Base-by-base conservation (phyloP, 2,329 filamentous ascomycete species). In the Aureobasidium sp. region DNA sequence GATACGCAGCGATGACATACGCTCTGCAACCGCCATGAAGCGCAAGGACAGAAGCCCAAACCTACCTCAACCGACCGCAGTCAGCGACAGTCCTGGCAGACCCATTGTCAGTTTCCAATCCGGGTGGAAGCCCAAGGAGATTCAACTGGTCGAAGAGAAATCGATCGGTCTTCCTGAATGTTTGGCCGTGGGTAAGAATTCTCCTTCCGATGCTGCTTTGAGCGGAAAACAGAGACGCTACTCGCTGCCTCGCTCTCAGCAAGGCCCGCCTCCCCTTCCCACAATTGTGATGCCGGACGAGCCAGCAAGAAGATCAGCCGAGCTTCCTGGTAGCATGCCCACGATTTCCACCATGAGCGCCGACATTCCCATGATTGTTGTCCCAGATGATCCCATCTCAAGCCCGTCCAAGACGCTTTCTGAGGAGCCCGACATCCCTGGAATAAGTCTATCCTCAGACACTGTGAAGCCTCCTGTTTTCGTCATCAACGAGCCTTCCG, bases 41-140 rank as follows among this genome's bases (percentile, higher is more conserved):
- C 78, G 94, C 65, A 91, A 85, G 72, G 90, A 96, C 74, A 86
- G 92, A 70, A 96, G 91, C 74, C 76, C 85, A 61, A 95, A 89
- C 71, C 79, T 97, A 64, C 93, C 92, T 29, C 93, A 88, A 69
- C 93, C 93, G 65, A 90, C 89, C 59, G 87, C 89, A 69, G 92
- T 97, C 74, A 96, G 91, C 77, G 88, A 96, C 77, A 88, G 83
- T 70, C 88, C 89, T 68, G 90, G 90, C 68, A 85, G 93, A 71
- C 93, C 93, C 64, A 97, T 97, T 79, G 93, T 97, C 80, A 97
- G 93, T 81, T 97, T 97, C 81, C 84, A 95, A 75, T 83, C 83
- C 69, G 83, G 87, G 71, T 96, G 90, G 86, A 88, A 85, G 79
- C 82, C 85, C 70, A 83, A 82, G 71, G 85, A 88, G 72, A 79